Conservation (phyloP, 176 grass and related monocot genomes). For the Themeda triandra region DNA sequence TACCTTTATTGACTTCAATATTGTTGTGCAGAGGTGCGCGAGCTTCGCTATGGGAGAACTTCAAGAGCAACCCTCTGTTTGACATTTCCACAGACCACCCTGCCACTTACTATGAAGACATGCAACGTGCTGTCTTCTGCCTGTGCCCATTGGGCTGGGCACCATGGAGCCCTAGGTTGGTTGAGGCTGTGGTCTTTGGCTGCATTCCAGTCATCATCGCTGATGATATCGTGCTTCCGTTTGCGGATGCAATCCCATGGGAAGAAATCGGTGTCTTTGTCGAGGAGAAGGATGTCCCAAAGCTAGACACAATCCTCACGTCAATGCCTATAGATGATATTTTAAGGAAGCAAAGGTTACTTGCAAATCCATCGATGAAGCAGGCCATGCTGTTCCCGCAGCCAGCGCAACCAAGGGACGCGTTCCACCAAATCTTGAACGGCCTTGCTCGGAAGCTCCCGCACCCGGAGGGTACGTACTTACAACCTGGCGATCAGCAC, state of each 20-base stretch:
- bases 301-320: constrained; percentile 86
- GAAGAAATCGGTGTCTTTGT: constrained; percentile 93
- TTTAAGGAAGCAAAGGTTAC: constrained; percentile 89
- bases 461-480: constrained; percentile 59
- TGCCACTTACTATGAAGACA: constrained; percentile 92
- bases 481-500: constrained; percentile 44
- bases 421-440: constrained; percentile 96
- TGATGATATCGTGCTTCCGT: constrained; percentile 90
- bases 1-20: constrained; percentile 30
- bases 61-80: constrained; percentile 94
- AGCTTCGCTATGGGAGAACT: constrained; percentile 93
- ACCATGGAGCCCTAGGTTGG: constrained; percentile 94
- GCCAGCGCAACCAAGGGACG: constrained; percentile 76
- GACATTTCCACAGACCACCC: constrained; percentile 94
- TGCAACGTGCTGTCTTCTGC: constrained; percentile 85
- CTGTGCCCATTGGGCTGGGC: constrained; percentile 96
- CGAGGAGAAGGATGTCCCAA: constrained; percentile 79
- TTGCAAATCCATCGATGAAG: constrained; percentile 96
- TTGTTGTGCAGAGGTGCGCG: constrained; percentile 64
- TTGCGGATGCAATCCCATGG: constrained; percentile 95
- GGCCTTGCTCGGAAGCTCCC: constrained; percentile 90
- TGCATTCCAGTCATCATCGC: constrained; percentile 97
- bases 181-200: constrained; percentile 87
- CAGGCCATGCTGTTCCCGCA: constrained; percentile 89
- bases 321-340: constrained; percentile 82